These are phyloP conservation scores for Dothistroma pini DNA, from an alignment of 2,329 filamentous ascomycete genomes.

Conservation along the genomic window DNA sequence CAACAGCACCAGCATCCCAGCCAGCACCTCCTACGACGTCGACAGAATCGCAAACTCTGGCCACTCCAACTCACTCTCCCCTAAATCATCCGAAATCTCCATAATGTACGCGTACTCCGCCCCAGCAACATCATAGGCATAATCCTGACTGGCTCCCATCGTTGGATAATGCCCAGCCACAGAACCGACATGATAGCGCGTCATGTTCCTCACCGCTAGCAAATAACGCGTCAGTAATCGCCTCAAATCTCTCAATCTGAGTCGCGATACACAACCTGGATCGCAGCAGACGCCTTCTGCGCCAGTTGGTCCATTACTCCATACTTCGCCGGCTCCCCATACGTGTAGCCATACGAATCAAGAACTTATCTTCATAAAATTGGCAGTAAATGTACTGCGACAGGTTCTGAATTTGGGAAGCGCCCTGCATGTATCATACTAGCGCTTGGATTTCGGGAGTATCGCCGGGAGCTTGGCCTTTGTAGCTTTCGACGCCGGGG, in stretches of 20 bases:
- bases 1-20: background rate
- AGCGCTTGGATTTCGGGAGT: constrained; percentile 46
- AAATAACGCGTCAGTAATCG: background rate
- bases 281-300: constrained; percentile 48
- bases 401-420: constrained; percentile 30
- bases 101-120: constrained; percentile 12
- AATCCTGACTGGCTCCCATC: constrained; percentile 11
- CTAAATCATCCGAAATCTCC: constrained; percentile 6
- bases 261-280: constrained; percentile 51
- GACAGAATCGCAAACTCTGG: constrained; percentile 1
- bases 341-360: constrained; percentile 59
- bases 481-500: constrained; percentile 51
- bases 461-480: constrained; percentile 37
- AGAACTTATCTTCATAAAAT: constrained; percentile 59
- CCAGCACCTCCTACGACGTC: background rate
- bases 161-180: background rate
- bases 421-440: constrained; percentile 10
- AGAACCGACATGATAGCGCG: constrained; percentile 49
- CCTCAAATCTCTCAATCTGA: background rate
- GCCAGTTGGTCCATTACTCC: constrained; percentile 49
- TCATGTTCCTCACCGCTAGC: constrained; percentile 38
- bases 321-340: constrained; percentile 42
- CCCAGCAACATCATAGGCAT: constrained; percentile 12
- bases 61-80: constrained; percentile 2
- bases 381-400: constrained; percentile 64